Base-by-base conservation (phyloP, 352 stramenopile genomes). In the Aphanomyces cochlioides region DNA sequence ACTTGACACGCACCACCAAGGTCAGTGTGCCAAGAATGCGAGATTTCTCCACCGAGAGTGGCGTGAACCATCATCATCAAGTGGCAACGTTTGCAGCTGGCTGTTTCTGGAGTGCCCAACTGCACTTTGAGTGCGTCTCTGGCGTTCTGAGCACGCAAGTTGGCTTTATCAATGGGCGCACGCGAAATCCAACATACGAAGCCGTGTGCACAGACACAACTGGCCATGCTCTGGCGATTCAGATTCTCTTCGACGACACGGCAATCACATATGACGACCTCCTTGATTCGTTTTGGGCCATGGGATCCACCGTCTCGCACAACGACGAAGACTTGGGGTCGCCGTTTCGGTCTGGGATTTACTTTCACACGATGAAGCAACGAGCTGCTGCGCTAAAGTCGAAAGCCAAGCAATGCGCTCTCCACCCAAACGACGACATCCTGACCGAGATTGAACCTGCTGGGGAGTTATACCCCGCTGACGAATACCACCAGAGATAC, bases 21-120 rank as follows among this genome's bases (percentile, higher is more conserved):
- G 28, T 0, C 28, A 28, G 28, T 28, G 28, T 2, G 28, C 28
- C 28, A 28, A 28, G 28, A 28, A 28, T 28, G 28, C 28, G 28
- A 28, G 28, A 28, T 28, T 28, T 28, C 28, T 5, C n/a, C 56
- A 37, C 17, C 56, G 10, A 12, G 39, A 5, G 19, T n/a, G 19
- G 36, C n/a, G 40, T 50, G 3, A 50, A 21, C 59, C 40, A 67
- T 17, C 37, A 39, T 39, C 57, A 67, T 8, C 59, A 48, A 37
- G 28, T 95, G 21, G 95, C 94, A 17, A 98, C 96, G 7, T 98
- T 99, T 79, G 97, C 93, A 3, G 90, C 92, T 47, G 97, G 97
- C 34, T 99, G 97, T 79, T 99, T 99, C 79, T 99, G 96, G 97
- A 95, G 96, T 48, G 82, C 98, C 28, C 93, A 99, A 79, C 75